Conservation (phyloP, 2,329 filamentous ascomycete genomes). For the Hypoxylon sp. region DNA sequence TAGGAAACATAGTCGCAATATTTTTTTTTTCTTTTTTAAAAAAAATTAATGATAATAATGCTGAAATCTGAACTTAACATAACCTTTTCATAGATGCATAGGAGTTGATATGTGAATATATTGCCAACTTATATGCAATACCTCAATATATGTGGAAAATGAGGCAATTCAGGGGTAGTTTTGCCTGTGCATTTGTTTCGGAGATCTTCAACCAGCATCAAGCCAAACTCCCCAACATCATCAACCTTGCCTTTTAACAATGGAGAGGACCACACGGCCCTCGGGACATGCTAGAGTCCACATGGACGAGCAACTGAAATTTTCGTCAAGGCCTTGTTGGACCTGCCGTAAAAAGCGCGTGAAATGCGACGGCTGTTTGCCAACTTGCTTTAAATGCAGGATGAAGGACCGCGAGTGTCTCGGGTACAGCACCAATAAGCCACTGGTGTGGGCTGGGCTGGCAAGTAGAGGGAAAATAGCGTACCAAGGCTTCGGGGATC, state of each 20-base stretch:
- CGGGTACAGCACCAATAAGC: conserved; percentile 17
- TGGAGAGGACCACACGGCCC: not conserved
- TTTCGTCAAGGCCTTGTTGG: conserved; percentile 17
- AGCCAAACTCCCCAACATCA: not conserved
- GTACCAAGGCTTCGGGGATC: not conserved
- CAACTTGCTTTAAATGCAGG: conserved; percentile 28
- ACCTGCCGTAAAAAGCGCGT: conserved; percentile 23
- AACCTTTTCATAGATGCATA: too few species aligned
- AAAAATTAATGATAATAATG: not conserved
- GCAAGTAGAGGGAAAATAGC: conserved; percentile 23
- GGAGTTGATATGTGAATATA: too few species aligned
- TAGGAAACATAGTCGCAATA: not conserved
- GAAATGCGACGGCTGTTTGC: conserved; percentile 27
- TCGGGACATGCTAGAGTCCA: not conserved
- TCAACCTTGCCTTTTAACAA: not conserved
- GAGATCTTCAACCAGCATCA: not conserved
- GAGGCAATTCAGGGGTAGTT: not conserved
- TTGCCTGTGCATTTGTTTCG: not conserved
- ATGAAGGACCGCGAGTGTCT: conserved; percentile 14
- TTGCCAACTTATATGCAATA: not conserved
- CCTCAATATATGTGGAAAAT: not conserved
- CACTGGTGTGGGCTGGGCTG: conserved; percentile 18
- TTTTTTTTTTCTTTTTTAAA: too few species aligned
- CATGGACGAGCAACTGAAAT: conserved; percentile 20
- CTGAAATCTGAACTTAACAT: too few species aligned